Evolutionary conservation across 108 stramenopile species (phyloP), one percentile per base, ranked within the genome.

Genomic region (Skeletonema marinoi): DNA sequence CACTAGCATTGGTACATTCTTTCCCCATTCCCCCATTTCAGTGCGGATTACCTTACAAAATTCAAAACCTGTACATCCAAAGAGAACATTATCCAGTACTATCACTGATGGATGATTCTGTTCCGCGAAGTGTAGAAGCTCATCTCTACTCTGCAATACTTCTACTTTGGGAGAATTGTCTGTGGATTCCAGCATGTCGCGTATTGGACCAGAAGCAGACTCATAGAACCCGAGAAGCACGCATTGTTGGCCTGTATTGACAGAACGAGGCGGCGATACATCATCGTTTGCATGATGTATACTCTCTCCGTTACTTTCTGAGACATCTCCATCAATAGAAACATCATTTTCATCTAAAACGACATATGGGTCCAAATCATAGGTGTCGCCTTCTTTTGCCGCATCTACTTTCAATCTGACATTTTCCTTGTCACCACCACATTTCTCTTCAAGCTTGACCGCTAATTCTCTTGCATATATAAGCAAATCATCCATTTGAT

Each of bases 401-500:
- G 66, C 73, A 38, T 68, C 65, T 25, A 74, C 66, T 35, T 67
- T 66, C 66, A 74, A 36, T 4, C n/a, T 48, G 68, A 51, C 10
- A 6, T 60, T 25, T 14, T 17, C 21, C 6, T 58, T 12, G 19
- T 42, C 12, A 64, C 35, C 75, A 12, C 39, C 70, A 60, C 13
- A 25, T 36, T 74, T 32, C 39, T 30, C 61, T 41, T 62, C 79
- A 8, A 70, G 41, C 30, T 81, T 66, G 16, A 13, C 64, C 6
- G 75, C 71, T 33, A 64, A 54, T 11, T 50, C 39, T 50, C 65
- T 44, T 38, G 81, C 81, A 30, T 65, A 67, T 3, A 31, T 32
- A 4, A 82, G 51, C 56, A 82, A 62, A 0, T 82, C 77, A 60
- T 82, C 81, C 71, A 82, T 76, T 68, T 77, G 62, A 42, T 82